phyloP scores from a whole-genome alignment of 2,329 filamentous ascomycete genomes.

The Shiraia sp. region DNA sequence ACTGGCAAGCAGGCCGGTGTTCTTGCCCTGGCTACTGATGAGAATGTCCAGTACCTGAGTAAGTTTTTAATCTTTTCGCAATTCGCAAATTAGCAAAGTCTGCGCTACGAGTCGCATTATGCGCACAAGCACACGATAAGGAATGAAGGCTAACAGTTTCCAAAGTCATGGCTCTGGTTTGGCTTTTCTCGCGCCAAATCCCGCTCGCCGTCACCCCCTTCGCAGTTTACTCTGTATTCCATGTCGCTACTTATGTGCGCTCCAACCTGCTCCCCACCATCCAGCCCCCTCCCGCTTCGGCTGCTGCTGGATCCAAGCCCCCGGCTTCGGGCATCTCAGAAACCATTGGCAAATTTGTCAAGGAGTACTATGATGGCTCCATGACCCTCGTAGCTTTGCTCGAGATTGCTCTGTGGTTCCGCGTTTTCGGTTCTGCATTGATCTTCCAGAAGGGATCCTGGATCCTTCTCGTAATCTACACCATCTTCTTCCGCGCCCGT shows the following conservation, averaged over 20 bases:
- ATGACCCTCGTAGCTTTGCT: conserved; percentile 91
- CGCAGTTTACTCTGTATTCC: conserved; percentile 96
- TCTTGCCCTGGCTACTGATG: conserved; percentile 74
- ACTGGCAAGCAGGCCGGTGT: conserved; percentile 67
- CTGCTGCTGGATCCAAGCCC: conserved; percentile 57
- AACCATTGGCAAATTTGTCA: conserved; percentile 88
- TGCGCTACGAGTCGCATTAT: conserved; percentile 2
- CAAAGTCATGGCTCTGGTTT: conserved; percentile 87
- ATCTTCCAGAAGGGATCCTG: conserved; percentile 90
- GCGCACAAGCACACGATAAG: conserved; percentile 12
- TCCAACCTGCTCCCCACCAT: conserved; percentile 90
- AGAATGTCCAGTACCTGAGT: conserved; percentile 98
- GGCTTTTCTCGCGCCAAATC: conserved; percentile 90
- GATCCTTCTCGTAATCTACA: conserved; percentile 85
- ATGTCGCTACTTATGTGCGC: conserved; percentile 94
- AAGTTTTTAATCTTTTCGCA: conserved; percentile 48
- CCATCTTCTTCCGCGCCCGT: conserved; percentile 87
- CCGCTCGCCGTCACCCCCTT: conserved; percentile 91
- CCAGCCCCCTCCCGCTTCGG: conserved; percentile 63
- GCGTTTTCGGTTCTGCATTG: conserved; percentile 77
- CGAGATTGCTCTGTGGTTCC: conserved; percentile 85
- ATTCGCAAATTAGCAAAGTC: too few relatives aligned
- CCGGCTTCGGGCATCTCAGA: conserved; percentile 71
- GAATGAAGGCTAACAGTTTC: conserved; percentile 14
- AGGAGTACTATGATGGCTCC: conserved; percentile 94